Conservation (phyloP, 805 yeast species). For the Pichia occidentalis region DNA sequence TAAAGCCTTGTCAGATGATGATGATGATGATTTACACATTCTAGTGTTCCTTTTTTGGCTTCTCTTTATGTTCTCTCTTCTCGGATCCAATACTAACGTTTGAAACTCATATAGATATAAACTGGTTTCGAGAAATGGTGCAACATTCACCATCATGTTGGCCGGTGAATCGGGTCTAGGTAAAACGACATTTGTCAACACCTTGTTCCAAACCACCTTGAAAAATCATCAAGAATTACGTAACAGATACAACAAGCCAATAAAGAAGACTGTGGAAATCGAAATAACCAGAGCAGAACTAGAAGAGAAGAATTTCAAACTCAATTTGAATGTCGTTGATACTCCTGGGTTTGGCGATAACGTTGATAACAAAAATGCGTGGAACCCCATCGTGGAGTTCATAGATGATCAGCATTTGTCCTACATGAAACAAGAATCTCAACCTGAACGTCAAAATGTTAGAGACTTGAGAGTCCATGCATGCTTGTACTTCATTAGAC, state of each 20-base stretch:
- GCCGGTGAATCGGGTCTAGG: slow-evolving; percentile 93
- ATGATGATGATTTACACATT: not conserved
- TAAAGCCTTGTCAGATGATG: not conserved
- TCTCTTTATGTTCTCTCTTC: not conserved
- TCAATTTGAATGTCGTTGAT: slow-evolving; percentile 76
- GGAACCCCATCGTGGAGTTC: slow-evolving; percentile 84
- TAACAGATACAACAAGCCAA: slow-evolving; percentile 51
- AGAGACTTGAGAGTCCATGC: slow-evolving; percentile 88
- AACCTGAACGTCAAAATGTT: slow-evolving; percentile 60
- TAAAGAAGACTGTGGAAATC: slow-evolving; percentile 68
- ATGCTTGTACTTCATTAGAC: slow-evolving; percentile 82
- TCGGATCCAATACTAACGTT: slow-evolving; percentile 7
- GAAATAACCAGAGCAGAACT: slow-evolving; percentile 73
- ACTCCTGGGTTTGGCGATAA: slow-evolving; percentile 94
- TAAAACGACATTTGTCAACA: slow-evolving; percentile 84
- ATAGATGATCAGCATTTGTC: slow-evolving; percentile 87
- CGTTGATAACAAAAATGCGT: slow-evolving; percentile 75
- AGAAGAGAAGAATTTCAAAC: slow-evolving; percentile 76
- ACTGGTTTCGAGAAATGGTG: slow-evolving; percentile 68
- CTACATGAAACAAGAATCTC: slow-evolving; percentile 89
- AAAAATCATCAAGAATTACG: slow-evolving; percentile 52
- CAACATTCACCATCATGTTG: slow-evolving; percentile 72
- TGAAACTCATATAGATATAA: slow-evolving; percentile 55
- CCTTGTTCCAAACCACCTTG: slow-evolving; percentile 69
- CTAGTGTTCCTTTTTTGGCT: not conserved